Evolutionary conservation across 2,329 filamentous ascomycete genomes (phyloP).

Genomic region (Colletotrichum destructivum): DNA sequence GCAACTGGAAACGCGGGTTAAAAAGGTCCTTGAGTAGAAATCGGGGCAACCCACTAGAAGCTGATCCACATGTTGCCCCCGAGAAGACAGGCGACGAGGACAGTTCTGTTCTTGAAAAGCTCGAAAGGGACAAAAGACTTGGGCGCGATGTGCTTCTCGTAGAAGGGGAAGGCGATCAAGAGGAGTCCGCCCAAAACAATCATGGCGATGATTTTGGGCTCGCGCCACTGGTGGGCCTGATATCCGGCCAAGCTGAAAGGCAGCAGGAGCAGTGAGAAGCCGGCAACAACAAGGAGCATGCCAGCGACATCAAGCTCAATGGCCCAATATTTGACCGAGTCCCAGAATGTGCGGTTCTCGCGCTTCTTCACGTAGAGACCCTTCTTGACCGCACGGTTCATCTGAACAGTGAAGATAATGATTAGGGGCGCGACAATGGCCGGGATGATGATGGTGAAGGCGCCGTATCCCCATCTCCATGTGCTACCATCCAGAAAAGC

Average conservation of each 20-base stretch:
- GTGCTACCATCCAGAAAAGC: slow-evolving; percentile 45
- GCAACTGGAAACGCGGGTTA: slow-evolving; percentile 32
- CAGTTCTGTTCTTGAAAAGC: slow-evolving; percentile 51
- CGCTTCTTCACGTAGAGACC: slow-evolving; percentile 45
- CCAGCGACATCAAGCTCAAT: slow-evolving; percentile 56
- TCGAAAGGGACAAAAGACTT: slow-evolving; percentile 63
- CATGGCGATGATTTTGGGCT: slow-evolving; percentile 62
- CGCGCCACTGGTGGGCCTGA: slow-evolving; percentile 58
- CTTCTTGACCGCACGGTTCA: slow-evolving; percentile 39
- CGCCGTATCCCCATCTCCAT: slow-evolving; percentile 63
- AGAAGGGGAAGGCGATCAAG: slow-evolving; percentile 24
- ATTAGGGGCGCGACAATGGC: slow-evolving; percentile 33
- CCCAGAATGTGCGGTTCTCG: slow-evolving; percentile 24
- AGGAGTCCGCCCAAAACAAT: slow-evolving; percentile 38
- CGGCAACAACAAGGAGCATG: slow-evolving; percentile 63
- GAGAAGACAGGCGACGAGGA: slow-evolving; percentile 47
- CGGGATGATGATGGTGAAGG: slow-evolving; percentile 71
- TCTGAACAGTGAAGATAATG: slow-evolving; percentile 37
- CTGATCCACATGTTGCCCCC: slow-evolving; percentile 47
- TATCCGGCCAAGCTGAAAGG: slow-evolving; percentile 68
- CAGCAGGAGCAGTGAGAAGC: slow-evolving; percentile 68
- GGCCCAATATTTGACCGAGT: slow-evolving; percentile 43
- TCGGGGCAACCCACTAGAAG: slow-evolving; percentile 43
- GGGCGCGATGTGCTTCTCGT: slow-evolving; percentile 64
- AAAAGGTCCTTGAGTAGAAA: background rate